Base-by-base conservation (phyloP, 495 filamentous ascomycete species). In the Penicillium canariense region DNA sequence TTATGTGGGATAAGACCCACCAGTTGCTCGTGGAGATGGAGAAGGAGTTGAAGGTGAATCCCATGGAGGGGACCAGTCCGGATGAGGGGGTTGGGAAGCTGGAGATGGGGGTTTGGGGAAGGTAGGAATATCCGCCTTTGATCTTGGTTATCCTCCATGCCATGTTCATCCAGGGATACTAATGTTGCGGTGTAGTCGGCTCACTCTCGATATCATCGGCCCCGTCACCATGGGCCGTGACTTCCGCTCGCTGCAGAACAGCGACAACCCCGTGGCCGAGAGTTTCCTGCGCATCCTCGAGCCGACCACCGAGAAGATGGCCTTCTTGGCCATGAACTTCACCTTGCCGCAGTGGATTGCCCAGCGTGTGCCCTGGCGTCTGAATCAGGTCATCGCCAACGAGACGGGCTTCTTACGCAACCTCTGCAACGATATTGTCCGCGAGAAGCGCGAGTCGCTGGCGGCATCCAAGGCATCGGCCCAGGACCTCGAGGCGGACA, bases 181-280 rank as follows among this genome's bases (percentile, higher is more conserved):
- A 9, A 26, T 15, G 44, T 1, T 9, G 3, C 3, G 14, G 6
- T 2, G 38, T 17, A 76, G 78, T 34, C 82, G 90, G 15, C 82
- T 84, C 0, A 91, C 91, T 0, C 84, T 96, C 9, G 92, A 96
- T 60, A 91, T 96, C 50, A 93, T 96, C 56, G 91, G 92, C 7
- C 68, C 85, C 5, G 87, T 89, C 0, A 90, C 90, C 1, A 81
- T 96, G 61, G 91, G 90, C 0, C 80, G 83, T 22, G 89, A 96
- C 48, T 96, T 96, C 60, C 73, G 78, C 27, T 83, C 89, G 2
- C 76, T 96, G 46, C 61, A 82, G 20, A 75, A 89, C 58, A 81
- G 81, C 0, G 65, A 82, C 12, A 86, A 83, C 59, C 75, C 81
- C 52, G 79, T 96, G 14, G 84, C 79, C 23, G 63, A 78, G 38